Evolutionary conservation across 2,329 filamentous ascomycete species (phyloP), one percentile per base, ranked within the genome.

Genomic region (Alternaria rosae): DNA sequence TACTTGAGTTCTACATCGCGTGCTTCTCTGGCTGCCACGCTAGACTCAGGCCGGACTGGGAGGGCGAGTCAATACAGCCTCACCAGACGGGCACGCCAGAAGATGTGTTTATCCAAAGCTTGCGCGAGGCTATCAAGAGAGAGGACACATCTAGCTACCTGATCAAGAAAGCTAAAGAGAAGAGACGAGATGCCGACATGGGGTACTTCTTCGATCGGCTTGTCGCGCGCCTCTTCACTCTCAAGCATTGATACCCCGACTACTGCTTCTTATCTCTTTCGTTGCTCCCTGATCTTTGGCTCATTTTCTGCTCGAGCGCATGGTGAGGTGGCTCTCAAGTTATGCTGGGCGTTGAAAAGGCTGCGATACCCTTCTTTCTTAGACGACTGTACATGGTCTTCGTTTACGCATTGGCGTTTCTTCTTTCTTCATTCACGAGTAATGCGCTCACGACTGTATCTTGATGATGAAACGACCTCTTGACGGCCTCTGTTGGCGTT

Each of bases 141-240:
- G 71, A 70, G 4, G 60, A 54, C 32, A 47, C 54, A 2, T 67
- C 50, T 3, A 61, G 62, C 2, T 79, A 79, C 60, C 57, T 79
- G 6, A 45, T 52, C 7, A 56, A 47, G 17, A 74, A 74, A 47
- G 69, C 65, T 6, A 53, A 44, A 11, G 70, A 62, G 38, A 65
- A 65, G 43, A 67, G 70, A 35, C 26, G 54, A 11, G 69, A 64
- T 7, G 70, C 72, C 10, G 76, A 78, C 12, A 79, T 80, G 75
- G 70, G 66, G 2, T 76, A 69, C 28, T 80, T 78, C 57, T 81
- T 81, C 53, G 79, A 81, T 57, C 65, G 79, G 25, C 54, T 80
- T 35, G 73, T 78, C 4, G 78, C 77, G 12, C 67, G 71, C 38
- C 58, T 81, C 50, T 61, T 80, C 30, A 44, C 78, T 8, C 50